Evolutionary conservation across 805 yeast species (phyloP).

Genomic region (Saturnispora serradocipensis): DNA sequence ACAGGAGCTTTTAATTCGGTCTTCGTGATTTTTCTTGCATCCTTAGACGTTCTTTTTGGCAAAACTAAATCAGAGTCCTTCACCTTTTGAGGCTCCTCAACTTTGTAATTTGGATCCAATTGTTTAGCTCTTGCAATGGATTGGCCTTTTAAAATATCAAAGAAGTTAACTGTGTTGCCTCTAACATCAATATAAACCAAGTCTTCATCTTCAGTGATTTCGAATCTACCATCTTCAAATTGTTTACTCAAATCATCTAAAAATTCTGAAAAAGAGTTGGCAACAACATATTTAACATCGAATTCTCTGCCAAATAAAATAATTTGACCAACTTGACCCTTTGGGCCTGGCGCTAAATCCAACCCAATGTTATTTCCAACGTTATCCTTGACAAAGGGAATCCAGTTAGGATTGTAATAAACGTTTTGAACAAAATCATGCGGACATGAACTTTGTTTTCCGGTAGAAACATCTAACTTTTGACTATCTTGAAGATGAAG

Average conservation of each 20-base stretch:
- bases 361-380: constrained; percentile 89
- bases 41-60: constrained; percentile 3
- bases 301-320: constrained; percentile 90
- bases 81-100: constrained; percentile 7
- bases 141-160: constrained; percentile 61
- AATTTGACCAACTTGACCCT: constrained; percentile 83
- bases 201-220: constrained; percentile 57
- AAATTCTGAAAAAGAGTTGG: constrained; percentile 86
- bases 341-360: constrained; percentile 74
- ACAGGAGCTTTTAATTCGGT: background rate
- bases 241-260: constrained; percentile 77
- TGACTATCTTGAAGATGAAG: constrained; percentile 24
- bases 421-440: constrained; percentile 61
- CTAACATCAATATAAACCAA: constrained; percentile 27
- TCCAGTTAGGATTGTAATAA: constrained; percentile 89
- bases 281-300: constrained; percentile 80
- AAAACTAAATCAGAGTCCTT: constrained; percentile 12
- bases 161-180: constrained; percentile 45
- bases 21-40: background rate
- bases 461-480: constrained; percentile 13
- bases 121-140: constrained; percentile 32
- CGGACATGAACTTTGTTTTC: constrained; percentile 59
- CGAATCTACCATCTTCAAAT: constrained; percentile 75
- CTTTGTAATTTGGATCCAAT: constrained; percentile 8
- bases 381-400: constrained; percentile 80